Evolutionary conservation across 2,329 filamentous ascomycete genomes (phyloP), one percentile per base, ranked within the genome.

Genomic region (Aspergillus latus): DNA sequence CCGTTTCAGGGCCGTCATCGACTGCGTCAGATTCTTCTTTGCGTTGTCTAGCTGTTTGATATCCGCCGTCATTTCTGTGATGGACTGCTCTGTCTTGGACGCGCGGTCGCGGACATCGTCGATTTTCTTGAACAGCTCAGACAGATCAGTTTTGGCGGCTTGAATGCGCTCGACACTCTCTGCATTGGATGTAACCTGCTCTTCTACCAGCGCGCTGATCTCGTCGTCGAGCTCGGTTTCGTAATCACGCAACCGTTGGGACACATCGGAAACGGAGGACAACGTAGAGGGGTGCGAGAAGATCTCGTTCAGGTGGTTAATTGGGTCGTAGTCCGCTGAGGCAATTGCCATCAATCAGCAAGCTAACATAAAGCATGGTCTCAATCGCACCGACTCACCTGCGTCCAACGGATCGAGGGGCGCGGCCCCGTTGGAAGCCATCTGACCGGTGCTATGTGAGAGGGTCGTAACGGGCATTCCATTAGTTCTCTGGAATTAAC

Each of bases 11-110:
- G 93, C 93, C 43, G 94, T 99, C 94, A 99, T 99, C 63, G 92
- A 97, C 52, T 96, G 82, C 8, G 94, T 97, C 59, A 99, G 82
- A 75, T 99, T 99, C 74, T 88, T 88, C 80, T 99, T 99, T 37
- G 94, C 97, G 73, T 89, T 90, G 75, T 99, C 94, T 62, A 99
- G 82, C 64, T 93, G 87, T 79, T 99, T 99, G 73, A 99, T 99
- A 70, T 99, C 94, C 57, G 94, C 92, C 59, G 94, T 99, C 94
- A 99, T 99, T 64, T 92, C 92, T 46, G 93, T 97, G 70, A 99
- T 99, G 63, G 92, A 89, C 72, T 92, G 88, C 75, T 99, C 94
- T 16, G 94, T 97, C 79, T 92, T 87, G 66, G 95, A 84, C 37
- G 94, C 94, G 51, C 93, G 86, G 66, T 88, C 88, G 54, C 92